Evolutionary conservation across 495 filamentous ascomycete species (phyloP).

Genomic region (Talaromyces wortmannii): DNA sequence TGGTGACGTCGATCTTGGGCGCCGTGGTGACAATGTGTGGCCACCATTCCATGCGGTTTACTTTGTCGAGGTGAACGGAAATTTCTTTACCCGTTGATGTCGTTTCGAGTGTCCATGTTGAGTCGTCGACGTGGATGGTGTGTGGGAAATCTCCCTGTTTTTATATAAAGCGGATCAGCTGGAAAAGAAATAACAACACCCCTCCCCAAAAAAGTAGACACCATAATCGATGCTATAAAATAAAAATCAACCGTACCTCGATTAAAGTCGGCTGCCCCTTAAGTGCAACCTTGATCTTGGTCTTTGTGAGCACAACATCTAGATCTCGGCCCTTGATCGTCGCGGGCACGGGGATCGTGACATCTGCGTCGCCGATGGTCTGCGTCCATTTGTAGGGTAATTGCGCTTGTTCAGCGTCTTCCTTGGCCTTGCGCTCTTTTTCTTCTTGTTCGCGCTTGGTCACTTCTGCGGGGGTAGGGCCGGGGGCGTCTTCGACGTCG

Average conservation of each 20-base stretch:
- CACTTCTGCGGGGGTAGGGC: slow-evolving; percentile 47
- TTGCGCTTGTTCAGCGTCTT: slow-evolving; percentile 80
- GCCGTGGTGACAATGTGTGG: slow-evolving; percentile 77
- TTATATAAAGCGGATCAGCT: neutral
- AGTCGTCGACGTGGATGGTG: slow-evolving; percentile 73
- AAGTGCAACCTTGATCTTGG: slow-evolving; percentile 68
- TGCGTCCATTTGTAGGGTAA: slow-evolving; percentile 98
- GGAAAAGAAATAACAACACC: neutral
- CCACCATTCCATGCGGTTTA: slow-evolving; percentile 99
- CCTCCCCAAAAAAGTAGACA: neutral
- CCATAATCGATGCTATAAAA: too few relatives aligned
- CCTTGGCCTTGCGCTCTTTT: slow-evolving; percentile 65
- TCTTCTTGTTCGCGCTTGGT: slow-evolving; percentile 45
- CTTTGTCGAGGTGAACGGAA: slow-evolving; percentile 89
- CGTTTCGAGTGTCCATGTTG: slow-evolving; percentile 86
- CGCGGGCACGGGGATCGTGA: slow-evolving; percentile 66
- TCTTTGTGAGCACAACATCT: slow-evolving; percentile 75
- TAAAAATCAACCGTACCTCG: slow-evolving; percentile 47
- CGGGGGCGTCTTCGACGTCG: slow-evolving; percentile 4
- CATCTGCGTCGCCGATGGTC: slow-evolving; percentile 85
- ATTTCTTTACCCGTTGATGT: slow-evolving; percentile 64
- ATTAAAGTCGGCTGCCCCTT: slow-evolving; percentile 87
- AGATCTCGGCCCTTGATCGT: slow-evolving; percentile 83
- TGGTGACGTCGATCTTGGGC: slow-evolving; percentile 80
- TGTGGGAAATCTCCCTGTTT: slow-evolving; percentile 77